phyloP scores from a whole-genome alignment of 768 basidiomycete species.

The Psilocybe subaeruginosa region DNA sequence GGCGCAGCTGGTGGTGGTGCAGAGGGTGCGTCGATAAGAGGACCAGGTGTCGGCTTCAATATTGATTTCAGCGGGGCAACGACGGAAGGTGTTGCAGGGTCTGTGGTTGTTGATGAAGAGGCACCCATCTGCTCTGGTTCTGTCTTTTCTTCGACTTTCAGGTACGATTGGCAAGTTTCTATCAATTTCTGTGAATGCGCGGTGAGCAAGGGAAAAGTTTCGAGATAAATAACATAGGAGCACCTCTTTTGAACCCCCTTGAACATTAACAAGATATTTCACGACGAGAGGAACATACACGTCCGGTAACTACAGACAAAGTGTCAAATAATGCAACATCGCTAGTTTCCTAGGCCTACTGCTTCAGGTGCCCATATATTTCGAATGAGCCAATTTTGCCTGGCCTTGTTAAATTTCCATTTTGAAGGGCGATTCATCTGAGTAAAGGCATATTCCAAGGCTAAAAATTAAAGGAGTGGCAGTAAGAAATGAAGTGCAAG shows the following conservation, averaged over 20 bases:
- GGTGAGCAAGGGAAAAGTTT: not conserved
- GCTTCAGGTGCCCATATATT: slow-evolving; percentile 58
- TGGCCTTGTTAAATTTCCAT: slow-evolving; percentile 80
- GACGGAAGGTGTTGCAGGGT: not conserved
- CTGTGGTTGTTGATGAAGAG: not conserved
- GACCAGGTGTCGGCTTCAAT: slow-evolving; percentile 19
- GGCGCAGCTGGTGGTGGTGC: slow-evolving; percentile 1
- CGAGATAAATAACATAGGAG: not conserved
- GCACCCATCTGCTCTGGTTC: not conserved
- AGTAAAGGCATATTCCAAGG: slow-evolving; percentile 55
- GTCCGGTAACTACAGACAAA: slow-evolving; percentile 22
- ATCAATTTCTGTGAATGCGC: slow-evolving; percentile 22
- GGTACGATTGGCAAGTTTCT: slow-evolving; percentile 20
- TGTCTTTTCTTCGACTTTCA: slow-evolving; percentile 16
- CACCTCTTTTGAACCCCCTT: slow-evolving; percentile 28
- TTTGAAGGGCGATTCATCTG: slow-evolving; percentile 47
- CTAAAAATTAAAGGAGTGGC: slow-evolving; percentile 24
- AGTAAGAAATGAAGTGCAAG: not conserved
- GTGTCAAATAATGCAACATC: not conserved
- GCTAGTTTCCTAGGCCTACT: slow-evolving; percentile 31
- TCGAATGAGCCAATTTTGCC: slow-evolving; percentile 75
- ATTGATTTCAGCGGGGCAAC: slow-evolving; percentile 8
- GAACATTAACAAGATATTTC: slow-evolving; percentile 25
- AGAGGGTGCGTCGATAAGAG: slow-evolving; percentile 17
- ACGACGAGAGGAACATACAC: slow-evolving; percentile 25